Evolutionary conservation across 2,329 filamentous ascomycete species (phyloP).

Genomic region (Pestalotiopsis sp.): DNA sequence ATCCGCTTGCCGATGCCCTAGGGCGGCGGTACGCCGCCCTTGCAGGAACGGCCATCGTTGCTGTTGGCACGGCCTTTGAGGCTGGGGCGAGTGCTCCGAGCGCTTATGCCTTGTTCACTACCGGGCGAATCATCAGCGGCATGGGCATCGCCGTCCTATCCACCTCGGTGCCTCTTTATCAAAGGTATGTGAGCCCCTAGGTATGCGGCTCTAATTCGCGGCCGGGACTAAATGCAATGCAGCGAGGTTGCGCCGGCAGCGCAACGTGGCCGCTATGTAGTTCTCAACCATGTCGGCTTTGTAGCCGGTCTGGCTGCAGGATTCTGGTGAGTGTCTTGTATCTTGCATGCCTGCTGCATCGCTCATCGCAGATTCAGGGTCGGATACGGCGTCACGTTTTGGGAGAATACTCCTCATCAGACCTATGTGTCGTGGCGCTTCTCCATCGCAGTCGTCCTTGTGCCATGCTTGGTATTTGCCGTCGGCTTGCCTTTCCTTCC

Average conservation of each 20-base stretch:
- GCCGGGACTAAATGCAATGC: slow-evolving; percentile 6
- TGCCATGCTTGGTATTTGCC: slow-evolving; percentile 53
- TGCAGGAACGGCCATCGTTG: slow-evolving; percentile 46
- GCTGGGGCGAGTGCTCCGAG: slow-evolving; percentile 41
- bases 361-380: slow-evolving; percentile 41
- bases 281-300: slow-evolving; percentile 62
- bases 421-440: slow-evolving; percentile 54
- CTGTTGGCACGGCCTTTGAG: slow-evolving; percentile 51
- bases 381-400: slow-evolving; percentile 58
- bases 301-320: slow-evolving; percentile 55
- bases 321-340: slow-evolving; percentile 48
- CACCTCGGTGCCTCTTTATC: slow-evolving; percentile 59
- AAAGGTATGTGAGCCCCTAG: slow-evolving; percentile 41
- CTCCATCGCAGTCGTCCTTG: slow-evolving; percentile 52
- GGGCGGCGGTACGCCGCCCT: slow-evolving; percentile 56
- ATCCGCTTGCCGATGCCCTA: slow-evolving; percentile 50
- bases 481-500: slow-evolving; percentile 53
- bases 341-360: neutral
- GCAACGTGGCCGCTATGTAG: slow-evolving; percentile 57
- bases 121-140: slow-evolving; percentile 54
- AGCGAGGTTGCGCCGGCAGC: slow-evolving; percentile 58
- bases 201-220: neutral
- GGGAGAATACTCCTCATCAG: slow-evolving; percentile 44
- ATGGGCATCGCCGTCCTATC: slow-evolving; percentile 57
- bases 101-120: slow-evolving; percentile 50